These are phyloP conservation scores for Pterula multifida DNA, from an alignment of 1,284 basidiomycete genomes.

Conservation along the genomic window DNA sequence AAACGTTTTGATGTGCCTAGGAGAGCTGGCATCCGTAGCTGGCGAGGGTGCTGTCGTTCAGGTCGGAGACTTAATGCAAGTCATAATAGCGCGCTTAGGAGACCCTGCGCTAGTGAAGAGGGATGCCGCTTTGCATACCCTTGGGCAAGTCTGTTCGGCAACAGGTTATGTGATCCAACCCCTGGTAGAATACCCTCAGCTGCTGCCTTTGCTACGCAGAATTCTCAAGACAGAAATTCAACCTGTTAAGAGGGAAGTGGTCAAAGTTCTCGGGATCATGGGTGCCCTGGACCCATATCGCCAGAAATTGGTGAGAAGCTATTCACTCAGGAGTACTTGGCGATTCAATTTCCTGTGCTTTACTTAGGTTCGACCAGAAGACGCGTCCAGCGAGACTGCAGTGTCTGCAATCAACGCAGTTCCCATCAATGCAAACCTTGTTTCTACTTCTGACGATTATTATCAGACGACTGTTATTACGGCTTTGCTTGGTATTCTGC, in stretches of 20 bases:
- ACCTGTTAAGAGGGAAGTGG: constrained; percentile 76
- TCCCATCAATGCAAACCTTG: constrained; percentile 30
- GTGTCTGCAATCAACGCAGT: constrained; percentile 50
- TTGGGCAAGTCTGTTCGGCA: constrained; percentile 93
- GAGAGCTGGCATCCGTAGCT: constrained; percentile 88
- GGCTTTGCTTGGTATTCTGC: constrained; percentile 79
- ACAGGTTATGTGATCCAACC: constrained; percentile 93
- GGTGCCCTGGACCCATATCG: constrained; percentile 97
- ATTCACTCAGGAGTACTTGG: too few relatives aligned
- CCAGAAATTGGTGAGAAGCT: constrained; percentile 42
- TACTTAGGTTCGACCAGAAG: constrained; percentile 61
- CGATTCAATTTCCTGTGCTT: background rate
- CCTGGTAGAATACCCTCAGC: constrained; percentile 82
- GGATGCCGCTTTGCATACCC: constrained; percentile 88
- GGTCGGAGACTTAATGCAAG: constrained; percentile 80
- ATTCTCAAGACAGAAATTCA: constrained; percentile 82
- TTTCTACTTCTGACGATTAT: constrained; percentile 78
- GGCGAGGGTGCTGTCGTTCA: constrained; percentile 85
- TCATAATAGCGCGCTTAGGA: constrained; percentile 81
- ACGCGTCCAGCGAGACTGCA: constrained; percentile 59
- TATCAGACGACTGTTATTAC: constrained; percentile 96
- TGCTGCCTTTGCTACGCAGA: constrained; percentile 80
- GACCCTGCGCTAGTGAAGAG: constrained; percentile 82
- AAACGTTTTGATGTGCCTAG: constrained; percentile 88
- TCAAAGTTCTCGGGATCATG: constrained; percentile 91